Conservation (phyloP, 352 stramenopile genomes). For the Phytophthora pisi region DNA sequence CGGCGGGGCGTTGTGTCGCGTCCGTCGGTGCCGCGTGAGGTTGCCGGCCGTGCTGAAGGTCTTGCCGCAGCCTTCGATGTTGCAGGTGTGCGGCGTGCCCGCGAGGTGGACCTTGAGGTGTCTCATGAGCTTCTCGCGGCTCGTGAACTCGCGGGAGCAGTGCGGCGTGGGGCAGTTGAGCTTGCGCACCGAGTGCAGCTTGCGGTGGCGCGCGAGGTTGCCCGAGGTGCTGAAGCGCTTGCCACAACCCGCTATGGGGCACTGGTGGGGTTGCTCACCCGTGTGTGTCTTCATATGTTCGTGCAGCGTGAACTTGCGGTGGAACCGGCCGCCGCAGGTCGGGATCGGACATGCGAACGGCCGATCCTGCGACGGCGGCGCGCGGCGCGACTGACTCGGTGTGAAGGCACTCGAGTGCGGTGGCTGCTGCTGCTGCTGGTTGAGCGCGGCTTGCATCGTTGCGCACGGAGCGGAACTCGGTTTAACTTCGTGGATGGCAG, state of each 20-base stretch:
- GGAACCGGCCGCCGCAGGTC: slow-evolving; percentile 59
- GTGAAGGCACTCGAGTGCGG: slow-evolving; percentile 7
- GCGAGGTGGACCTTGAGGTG: slow-evolving; percentile 60
- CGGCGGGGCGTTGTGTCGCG: slow-evolving; percentile 42
- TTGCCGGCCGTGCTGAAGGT: slow-evolving; percentile 68
- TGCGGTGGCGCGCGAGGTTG: slow-evolving; percentile 73
- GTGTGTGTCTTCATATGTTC: slow-evolving; percentile 85
- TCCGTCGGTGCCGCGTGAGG: slow-evolving; percentile 61
- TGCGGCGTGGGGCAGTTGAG: slow-evolving; percentile 49
- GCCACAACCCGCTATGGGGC: slow-evolving; percentile 52
- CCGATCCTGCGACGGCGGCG: slow-evolving; percentile 40
- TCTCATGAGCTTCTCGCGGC: slow-evolving; percentile 52
- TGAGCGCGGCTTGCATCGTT: slow-evolving; percentile 33
- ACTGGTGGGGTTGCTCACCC: slow-evolving; percentile 71
- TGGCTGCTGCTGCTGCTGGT: slow-evolving; percentile 23
- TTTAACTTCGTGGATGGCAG: slow-evolving; percentile 32
- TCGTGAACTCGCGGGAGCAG: slow-evolving; percentile 58
- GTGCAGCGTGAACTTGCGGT: slow-evolving; percentile 74
- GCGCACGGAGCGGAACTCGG: not conserved
- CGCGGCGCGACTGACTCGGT: slow-evolving; percentile 19
- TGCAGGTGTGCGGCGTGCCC: slow-evolving; percentile 58
- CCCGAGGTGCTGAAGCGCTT: slow-evolving; percentile 79
- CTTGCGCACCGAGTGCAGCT: slow-evolving; percentile 60
- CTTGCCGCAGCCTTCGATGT: slow-evolving; percentile 49
- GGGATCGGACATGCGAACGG: slow-evolving; percentile 56